phyloP scores from a whole-genome alignment of 805 yeast species.

The Candida khao-thaluensis region DNA sequence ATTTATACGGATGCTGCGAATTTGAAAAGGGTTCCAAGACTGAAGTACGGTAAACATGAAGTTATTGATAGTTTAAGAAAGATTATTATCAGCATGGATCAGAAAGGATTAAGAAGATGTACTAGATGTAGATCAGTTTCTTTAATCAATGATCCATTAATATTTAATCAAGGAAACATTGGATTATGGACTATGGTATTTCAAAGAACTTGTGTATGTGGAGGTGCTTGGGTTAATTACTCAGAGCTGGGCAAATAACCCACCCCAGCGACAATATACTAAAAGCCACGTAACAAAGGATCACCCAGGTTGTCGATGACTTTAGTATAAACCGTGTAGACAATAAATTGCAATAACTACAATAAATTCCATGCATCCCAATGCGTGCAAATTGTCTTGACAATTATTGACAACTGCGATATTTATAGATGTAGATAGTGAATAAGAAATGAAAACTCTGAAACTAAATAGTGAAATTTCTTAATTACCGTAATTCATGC shows the following conservation, averaged over 20 bases:
- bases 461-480: too few species aligned
- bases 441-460: too few species aligned
- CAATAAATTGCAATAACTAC: too few species aligned
- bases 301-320: too few species aligned
- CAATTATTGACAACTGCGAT: too few species aligned
- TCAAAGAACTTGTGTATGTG: slow-evolving; percentile 76
- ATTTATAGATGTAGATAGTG: too few species aligned
- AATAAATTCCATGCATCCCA: too few species aligned
- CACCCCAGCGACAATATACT: background rate
- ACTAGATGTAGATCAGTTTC: slow-evolving; percentile 45
- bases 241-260: slow-evolving; percentile 1
- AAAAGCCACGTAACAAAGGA: too few species aligned
- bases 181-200: slow-evolving; percentile 61
- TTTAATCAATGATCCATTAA: slow-evolving; percentile 36
- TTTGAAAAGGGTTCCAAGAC: slow-evolving; percentile 19
- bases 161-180: slow-evolving; percentile 31
- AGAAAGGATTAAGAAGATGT: slow-evolving; percentile 31
- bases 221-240: slow-evolving; percentile 65
- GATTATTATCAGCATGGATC: slow-evolving; percentile 23
- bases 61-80: slow-evolving; percentile 41
- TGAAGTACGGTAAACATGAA: slow-evolving; percentile 21
- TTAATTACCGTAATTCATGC: too few species aligned
- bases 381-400: too few species aligned
- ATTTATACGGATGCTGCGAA: background rate
- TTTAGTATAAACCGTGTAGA: too few species aligned